Base-by-base conservation (phyloP, 768 basidiomycete genomes). In the Panaeolus papilionaceus region DNA sequence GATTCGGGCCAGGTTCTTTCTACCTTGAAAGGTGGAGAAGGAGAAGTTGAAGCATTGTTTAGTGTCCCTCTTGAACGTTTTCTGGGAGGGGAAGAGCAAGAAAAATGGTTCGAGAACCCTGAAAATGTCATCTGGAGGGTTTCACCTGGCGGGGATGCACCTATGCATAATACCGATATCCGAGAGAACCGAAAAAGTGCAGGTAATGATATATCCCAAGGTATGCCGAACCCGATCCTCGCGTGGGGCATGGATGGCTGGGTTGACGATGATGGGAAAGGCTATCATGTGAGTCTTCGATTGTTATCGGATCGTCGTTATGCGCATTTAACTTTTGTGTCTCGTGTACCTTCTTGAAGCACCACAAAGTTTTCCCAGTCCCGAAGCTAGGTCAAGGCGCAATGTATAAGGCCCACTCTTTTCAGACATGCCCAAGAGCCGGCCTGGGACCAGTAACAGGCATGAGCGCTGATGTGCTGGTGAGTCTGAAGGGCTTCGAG, bases 281-380 rank as follows among this genome's bases (percentile, higher is more conserved):
- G 54, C 14, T 58, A 58, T 16, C 54, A 58, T 58, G 54, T 58
- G 33, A 58, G 54, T 37, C 33, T 12, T 18, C 45, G 20, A 33
- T 33, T 33, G 33, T 33, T 33, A 33, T 33, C 5, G 33, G 1
- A 33, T 3, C 33, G 33, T 33, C 33, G 33, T 33, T 33, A 33
- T 33, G 5, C 33, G 33, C 33, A 33, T 33, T 33, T 33, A 33
- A 33, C 5, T 33, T 5, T 33, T 33, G 3, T 5, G 33, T 33
- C 33, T 33, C 23, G 33, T 33, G 33, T 33, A 33, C 5, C 5
- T 5, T 18, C 16, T 37, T 28, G 54, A 58, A 58, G 54, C 54
- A 58, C 28, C 54, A 58, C 33, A 58, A 58, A 23, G 33, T 37
- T 7, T 58, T 58, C 28, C 54, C 54, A 37, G 54, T 58, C 54